Base-by-base conservation (phyloP, 2,329 filamentous ascomycete species). In the Triangularia setosa region DNA sequence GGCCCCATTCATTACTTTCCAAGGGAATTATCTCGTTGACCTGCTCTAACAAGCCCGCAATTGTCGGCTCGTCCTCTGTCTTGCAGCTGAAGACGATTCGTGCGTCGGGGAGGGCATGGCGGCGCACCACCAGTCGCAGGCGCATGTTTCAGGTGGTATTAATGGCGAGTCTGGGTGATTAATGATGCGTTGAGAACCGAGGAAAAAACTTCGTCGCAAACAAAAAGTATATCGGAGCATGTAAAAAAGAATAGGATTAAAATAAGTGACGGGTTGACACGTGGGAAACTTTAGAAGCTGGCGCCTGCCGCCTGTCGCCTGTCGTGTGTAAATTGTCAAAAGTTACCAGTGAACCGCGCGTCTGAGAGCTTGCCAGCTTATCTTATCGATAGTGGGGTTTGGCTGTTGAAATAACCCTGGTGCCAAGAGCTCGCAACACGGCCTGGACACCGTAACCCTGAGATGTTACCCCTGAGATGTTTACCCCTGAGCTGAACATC, bases 1-100 rank as follows among this genome's bases (percentile, higher is more conserved):
- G 78, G 0, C 92, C 92, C 92, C 92, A 97, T 65, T 92, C 82
- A 48, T 83, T 83, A 63, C 88, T 87, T 78, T 97, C 93, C 0
- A 98, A 85, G 0, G 93, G 93, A 1, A 97, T 80, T 16, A 90
- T 83, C 53, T 91, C 86, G 76, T 96, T 93, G 69, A 97, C 81
- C 66, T 92, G 85, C 68, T 90, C 87, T 40, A 97, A 81, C 1
- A 97, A 84, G 69, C 90, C 87, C 28, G 90, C 84, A 65, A 97
- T 83, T 1, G 92, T 96, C 61, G 87, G 83, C 55, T 88, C 83
- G 14, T 81, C 79, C 61, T 81, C 78, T 69, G 80, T 78, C 60
- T 82, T 76, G 18, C 90, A 84, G 27, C 85, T 84, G 87, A 91
- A 94, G 48, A 94, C 80, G 62, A 95, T 83, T 68, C 86, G 86